Conservation (phyloP, 2,329 filamentous ascomycete genomes). For the Pseudopyricularia cyperi region DNA sequence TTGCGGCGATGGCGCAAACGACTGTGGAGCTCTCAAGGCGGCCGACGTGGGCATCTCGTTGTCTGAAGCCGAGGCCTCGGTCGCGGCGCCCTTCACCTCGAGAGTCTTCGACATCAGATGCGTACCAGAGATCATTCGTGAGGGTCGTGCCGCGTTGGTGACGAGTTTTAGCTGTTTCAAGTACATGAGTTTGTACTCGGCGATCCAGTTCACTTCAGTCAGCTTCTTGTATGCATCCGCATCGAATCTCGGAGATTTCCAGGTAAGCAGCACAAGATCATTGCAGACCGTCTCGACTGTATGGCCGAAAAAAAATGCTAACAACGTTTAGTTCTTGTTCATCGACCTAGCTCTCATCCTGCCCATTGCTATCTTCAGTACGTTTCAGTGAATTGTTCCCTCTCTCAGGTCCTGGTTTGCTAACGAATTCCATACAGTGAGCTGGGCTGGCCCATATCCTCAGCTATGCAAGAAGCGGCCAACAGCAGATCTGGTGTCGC, state of each 20-base stretch:
- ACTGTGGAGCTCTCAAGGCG: slow-evolving; percentile 92
- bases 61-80: slow-evolving; percentile 92
- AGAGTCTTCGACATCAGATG: slow-evolving; percentile 93
- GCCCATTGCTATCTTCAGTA: slow-evolving; percentile 89
- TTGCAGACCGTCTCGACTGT: slow-evolving; percentile 2
- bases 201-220: slow-evolving; percentile 97
- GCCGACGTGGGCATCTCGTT: slow-evolving; percentile 95
- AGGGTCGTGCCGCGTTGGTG: slow-evolving; percentile 88
- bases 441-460: slow-evolving; percentile 80
- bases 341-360: slow-evolving; percentile 89
- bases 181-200: slow-evolving; percentile 97
- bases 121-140: slow-evolving; percentile 83
- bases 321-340: slow-evolving; percentile 57
- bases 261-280: slow-evolving; percentile 29
- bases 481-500: slow-evolving; percentile 80
- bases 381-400: slow-evolving; percentile 15
- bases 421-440: slow-evolving; percentile 41
- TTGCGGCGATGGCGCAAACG: slow-evolving; percentile 94
- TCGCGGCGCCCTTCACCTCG: slow-evolving; percentile 95
- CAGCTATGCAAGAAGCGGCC: slow-evolving; percentile 72
- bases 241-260: slow-evolving; percentile 92
- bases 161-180: slow-evolving; percentile 99
- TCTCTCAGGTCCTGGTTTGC: not conserved
- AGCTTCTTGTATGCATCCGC: slow-evolving; percentile 91
- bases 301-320: not conserved